A percentile compares a stretch with the other conserved stretches of the same genome.
phyloP scores from a whole-genome alignment of 106 monocot genomes.

The Alisma plantagoaquatica region DNA sequence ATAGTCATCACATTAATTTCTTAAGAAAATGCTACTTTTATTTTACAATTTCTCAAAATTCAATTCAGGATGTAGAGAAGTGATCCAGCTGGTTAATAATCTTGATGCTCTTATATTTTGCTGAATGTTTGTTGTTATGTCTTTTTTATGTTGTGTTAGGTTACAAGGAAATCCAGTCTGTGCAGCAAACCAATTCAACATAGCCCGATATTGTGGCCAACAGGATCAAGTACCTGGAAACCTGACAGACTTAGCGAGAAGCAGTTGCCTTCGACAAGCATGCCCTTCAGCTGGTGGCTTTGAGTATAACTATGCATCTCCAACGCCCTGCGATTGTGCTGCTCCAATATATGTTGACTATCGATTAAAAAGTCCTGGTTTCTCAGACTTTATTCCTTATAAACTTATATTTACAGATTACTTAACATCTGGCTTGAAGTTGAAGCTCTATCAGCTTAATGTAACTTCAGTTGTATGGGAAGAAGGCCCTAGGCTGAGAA shows the following conservation, averaged over 20 bases:
- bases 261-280: slow-evolving; percentile 17
- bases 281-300: slow-evolving; percentile 35
- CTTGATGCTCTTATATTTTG: slow-evolving; percentile 1
- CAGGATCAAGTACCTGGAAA: slow-evolving; percentile 19
- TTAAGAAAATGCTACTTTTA: too few species aligned
- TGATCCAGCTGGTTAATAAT: too few species aligned
- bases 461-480: slow-evolving; percentile 68
- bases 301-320: slow-evolving; percentile 45
- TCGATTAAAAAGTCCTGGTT: slow-evolving; percentile 92
- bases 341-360: slow-evolving; percentile 78
- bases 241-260: slow-evolving; percentile 8
- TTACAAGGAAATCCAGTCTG: slow-evolving; percentile 89
- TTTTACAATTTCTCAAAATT: too few species aligned
- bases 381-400: slow-evolving; percentile 67
- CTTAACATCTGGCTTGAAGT: slow-evolving; percentile 45
- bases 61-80: too few species aligned
- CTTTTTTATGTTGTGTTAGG: slow-evolving; percentile 28
- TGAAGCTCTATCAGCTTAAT: slow-evolving; percentile 48
- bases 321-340: slow-evolving; percentile 48
- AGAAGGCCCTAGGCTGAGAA: slow-evolving; percentile 83
- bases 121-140: not conserved
- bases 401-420: slow-evolving; percentile 35
- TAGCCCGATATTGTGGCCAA: slow-evolving; percentile 43
- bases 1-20: too few species aligned
- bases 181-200: slow-evolving; percentile 28